A percentile compares a stretch with the other conserved stretches of the same genome.
phyloP scores from a whole-genome alignment of 2,329 filamentous ascomycete genomes.

The Erysiphe pulchra region DNA sequence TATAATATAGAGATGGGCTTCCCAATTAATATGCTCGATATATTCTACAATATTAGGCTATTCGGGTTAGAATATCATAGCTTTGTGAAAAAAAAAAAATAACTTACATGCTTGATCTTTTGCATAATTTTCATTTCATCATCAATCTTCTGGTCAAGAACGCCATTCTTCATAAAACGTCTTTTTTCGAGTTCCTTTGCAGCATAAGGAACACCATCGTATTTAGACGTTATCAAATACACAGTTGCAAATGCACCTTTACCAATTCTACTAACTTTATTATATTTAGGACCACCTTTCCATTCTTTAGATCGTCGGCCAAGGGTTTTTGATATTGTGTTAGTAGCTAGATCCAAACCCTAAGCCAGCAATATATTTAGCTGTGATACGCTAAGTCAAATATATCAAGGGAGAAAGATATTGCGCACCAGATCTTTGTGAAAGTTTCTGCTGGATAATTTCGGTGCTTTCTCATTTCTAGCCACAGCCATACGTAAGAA shows the following conservation, averaged over 20 bases:
- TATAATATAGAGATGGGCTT: constrained; percentile 68
- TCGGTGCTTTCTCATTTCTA: constrained; percentile 2
- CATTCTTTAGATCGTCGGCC: constrained; percentile 31
- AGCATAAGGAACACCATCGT: constrained; percentile 59
- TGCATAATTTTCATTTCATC: constrained; percentile 97
- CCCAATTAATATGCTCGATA: constrained; percentile 65
- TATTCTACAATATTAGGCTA: constrained; percentile 78
- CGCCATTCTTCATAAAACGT: constrained; percentile 75
- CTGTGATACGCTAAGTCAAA: not conserved
- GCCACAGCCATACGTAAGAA: constrained; percentile 17
- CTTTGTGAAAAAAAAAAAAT: not conserved
- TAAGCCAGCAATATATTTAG: constrained; percentile 9
- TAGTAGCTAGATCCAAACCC: not conserved
- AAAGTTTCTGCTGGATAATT: not conserved
- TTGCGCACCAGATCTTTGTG: constrained; percentile 9
- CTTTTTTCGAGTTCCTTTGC: constrained; percentile 91
- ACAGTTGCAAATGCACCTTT: constrained; percentile 91
- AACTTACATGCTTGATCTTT: constrained; percentile 50
- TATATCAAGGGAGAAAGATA: not conserved
- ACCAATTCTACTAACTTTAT: constrained; percentile 56
- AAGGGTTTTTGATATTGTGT: not conserved
- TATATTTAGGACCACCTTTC: constrained; percentile 68
- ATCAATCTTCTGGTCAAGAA: constrained; percentile 74
- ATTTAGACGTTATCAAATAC: constrained; percentile 69
- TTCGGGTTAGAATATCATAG: not conserved